Evolutionary conservation across 768 basidiomycete species (phyloP).

Genomic region (Russula abietina): DNA sequence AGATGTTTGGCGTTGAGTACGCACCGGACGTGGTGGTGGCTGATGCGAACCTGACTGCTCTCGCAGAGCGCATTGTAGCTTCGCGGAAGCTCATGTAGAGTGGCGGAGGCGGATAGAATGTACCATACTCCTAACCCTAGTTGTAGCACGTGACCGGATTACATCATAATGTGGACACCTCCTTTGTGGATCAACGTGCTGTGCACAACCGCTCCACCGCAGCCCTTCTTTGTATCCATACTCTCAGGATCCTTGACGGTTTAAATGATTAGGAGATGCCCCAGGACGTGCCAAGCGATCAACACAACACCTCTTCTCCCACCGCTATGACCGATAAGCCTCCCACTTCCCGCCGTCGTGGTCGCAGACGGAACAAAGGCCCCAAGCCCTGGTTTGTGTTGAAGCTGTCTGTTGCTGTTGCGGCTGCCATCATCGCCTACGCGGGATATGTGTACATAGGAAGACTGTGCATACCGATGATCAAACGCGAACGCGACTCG

Average conservation of each 20-base stretch:
- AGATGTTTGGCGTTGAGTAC: slow-evolving; percentile 85
- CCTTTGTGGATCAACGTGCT: not conserved
- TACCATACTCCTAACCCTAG: not conserved
- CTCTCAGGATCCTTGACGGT: too few relatives aligned
- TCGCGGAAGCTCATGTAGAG: slow-evolving; percentile 45
- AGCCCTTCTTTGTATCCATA: not conserved
- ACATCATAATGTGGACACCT: not conserved
- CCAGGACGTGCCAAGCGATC: not conserved
- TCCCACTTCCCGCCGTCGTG: not conserved
- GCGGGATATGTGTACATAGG: slow-evolving; percentile 74
- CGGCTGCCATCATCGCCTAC: slow-evolving; percentile 58
- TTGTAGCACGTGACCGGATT: not conserved
- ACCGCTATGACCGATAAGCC: not conserved
- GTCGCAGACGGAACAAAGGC: slow-evolving; percentile 30
- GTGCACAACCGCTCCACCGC: too few relatives aligned
- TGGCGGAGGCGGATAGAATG: not conserved
- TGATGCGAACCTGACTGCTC: slow-evolving; percentile 83
- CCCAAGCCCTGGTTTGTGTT: slow-evolving; percentile 66
- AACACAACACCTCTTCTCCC: too few relatives aligned
- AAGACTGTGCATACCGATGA: slow-evolving; percentile 63
- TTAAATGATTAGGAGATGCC: slow-evolving; percentile 3
- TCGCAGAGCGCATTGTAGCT: slow-evolving; percentile 78
- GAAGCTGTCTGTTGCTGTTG: slow-evolving; percentile 61
- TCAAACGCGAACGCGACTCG: slow-evolving; percentile 41
- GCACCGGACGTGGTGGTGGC: slow-evolving; percentile 87